Base-by-base conservation (phyloP, 768 basidiomycete genomes). In the Leucocoprinus leucothites region DNA sequence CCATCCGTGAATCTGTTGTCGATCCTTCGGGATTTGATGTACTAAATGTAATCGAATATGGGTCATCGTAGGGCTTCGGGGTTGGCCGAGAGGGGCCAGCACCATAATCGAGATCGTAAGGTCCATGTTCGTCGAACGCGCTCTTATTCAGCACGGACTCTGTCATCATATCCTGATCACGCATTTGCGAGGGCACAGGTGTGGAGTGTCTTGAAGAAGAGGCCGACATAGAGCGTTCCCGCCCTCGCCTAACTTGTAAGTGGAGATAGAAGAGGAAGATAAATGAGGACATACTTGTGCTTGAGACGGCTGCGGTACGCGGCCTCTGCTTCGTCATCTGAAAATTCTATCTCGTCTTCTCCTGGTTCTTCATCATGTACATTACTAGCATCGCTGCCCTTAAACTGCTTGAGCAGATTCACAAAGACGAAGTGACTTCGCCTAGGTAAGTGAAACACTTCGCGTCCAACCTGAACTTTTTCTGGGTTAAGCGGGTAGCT, bases 361-460 rank as follows among this genome's bases (percentile, higher is more conserved):
- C 77, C 89, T 2, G 91, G 87, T 67, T 98, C 96, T 69, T 98
- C 96, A 65, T 98, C 96, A 61, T 94, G 84, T 9, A 94, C 77
- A 65, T 98, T 98, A 64, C 90, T 93, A 19, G 96, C 96, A 62
- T 98, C 96, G 60, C 91, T 94, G 40, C 95, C 96, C 65, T 86
- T 94, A 58, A 83, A 66, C 16, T 72, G 76, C 57, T 81, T 80
- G 44, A 98, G 78, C 44, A 86, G 81, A 35, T 79, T 76, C 43
- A 94, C 78, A 67, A 91, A 94, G 49, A 98, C 87, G 65, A 94
- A 95, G 41, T 81, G 79, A 69, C 94, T 94, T 40, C 83, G 83
- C 38, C 77, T 74, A 1, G 91, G 88, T 34, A 93, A 82, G 69
- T 95, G 93, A 69, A 85, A 98, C 28, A 98, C 86, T 56, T 83